A percentile compares a stretch with the other conserved stretches of the same genome.
Conservation (phyloP, 83 land plant species). For the Diphasiastrum complanatum region DNA sequence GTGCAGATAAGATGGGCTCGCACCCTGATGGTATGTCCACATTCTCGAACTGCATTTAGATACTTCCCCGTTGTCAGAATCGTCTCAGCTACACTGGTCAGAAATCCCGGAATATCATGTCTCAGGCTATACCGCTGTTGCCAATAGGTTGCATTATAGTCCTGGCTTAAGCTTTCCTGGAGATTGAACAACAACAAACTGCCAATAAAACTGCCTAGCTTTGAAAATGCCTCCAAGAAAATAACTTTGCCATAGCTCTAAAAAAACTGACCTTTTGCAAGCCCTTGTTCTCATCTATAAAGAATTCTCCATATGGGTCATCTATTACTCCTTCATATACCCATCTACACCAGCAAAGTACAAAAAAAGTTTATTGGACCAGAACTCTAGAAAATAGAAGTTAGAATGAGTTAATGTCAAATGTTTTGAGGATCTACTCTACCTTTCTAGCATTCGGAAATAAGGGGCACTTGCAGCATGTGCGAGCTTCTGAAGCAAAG, state of each 20-base stretch:
- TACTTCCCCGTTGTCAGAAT: conserved; percentile 94
- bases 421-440: background rate
- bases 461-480: conserved; percentile 85
- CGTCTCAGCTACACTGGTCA: conserved; percentile 60
- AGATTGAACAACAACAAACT: background rate
- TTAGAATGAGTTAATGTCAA: background rate
- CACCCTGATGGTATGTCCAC: conserved; percentile 94
- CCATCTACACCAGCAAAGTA: conserved; percentile 49
- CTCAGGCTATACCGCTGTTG: conserved; percentile 89
- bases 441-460: conserved; percentile 85
- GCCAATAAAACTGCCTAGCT: background rate
- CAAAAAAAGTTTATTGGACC: background rate
- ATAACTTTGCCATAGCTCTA: background rate
- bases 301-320: conserved; percentile 97
- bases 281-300: conserved; percentile 85
- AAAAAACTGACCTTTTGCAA: conserved; percentile 62
- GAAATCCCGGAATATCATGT: conserved; percentile 85
- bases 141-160: conserved; percentile 96
- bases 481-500: conserved; percentile 83
- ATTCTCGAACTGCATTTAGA: conserved; percentile 91
- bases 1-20: no score
- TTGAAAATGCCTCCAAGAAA: conserved; percentile 1
- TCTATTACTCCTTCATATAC: conserved; percentile 95
- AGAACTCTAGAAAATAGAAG: background rate
- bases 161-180: conserved; percentile 88